Conservation (phyloP, 441 rosid species). For the Breynia disticha region DNA sequence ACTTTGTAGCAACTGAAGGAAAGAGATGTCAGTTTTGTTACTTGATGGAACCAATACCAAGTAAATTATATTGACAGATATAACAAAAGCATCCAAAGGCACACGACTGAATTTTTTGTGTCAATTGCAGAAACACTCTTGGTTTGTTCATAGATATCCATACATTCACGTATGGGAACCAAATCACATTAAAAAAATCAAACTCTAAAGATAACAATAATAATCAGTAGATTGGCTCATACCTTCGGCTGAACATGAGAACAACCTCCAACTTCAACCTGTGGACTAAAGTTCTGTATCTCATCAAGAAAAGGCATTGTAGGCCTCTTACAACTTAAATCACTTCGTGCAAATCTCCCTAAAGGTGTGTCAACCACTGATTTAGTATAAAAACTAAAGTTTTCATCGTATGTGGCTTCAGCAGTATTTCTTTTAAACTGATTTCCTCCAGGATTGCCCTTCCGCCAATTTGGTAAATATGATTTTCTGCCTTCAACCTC, state of each 20-base stretch:
- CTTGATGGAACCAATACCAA: too few species aligned
- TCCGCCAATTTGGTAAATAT: slow-evolving; percentile 26
- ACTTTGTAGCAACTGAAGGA: too few species aligned
- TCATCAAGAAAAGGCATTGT: slow-evolving; percentile 28
- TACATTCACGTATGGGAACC: too few species aligned
- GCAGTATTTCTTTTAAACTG: slow-evolving; percentile 26
- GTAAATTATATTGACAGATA: too few species aligned
- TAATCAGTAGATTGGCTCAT: slow-evolving; percentile 16
- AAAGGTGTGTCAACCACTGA: slow-evolving; percentile 25
- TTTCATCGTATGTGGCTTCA: slow-evolving; percentile 26
- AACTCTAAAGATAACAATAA: neutral
- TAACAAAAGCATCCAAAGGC: too few species aligned
- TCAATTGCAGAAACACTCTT: too few species aligned
- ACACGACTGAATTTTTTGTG: too few species aligned
- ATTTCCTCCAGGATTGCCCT: slow-evolving; percentile 22
- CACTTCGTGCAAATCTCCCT: slow-evolving; percentile 25
- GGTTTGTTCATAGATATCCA: too few species aligned
- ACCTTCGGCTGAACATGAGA: slow-evolving; percentile 56
- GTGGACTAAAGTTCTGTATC: slow-evolving; percentile 27
- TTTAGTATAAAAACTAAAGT: slow-evolving; percentile 31
- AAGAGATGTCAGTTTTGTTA: too few species aligned
- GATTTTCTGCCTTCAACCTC: slow-evolving; percentile 21
- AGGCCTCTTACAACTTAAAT: slow-evolving; percentile 26
- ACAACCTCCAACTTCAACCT: slow-evolving; percentile 26
- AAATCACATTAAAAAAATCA: too few species aligned